Conservation (phyloP, 345 rosid species). For the Camelina laxa region DNA sequence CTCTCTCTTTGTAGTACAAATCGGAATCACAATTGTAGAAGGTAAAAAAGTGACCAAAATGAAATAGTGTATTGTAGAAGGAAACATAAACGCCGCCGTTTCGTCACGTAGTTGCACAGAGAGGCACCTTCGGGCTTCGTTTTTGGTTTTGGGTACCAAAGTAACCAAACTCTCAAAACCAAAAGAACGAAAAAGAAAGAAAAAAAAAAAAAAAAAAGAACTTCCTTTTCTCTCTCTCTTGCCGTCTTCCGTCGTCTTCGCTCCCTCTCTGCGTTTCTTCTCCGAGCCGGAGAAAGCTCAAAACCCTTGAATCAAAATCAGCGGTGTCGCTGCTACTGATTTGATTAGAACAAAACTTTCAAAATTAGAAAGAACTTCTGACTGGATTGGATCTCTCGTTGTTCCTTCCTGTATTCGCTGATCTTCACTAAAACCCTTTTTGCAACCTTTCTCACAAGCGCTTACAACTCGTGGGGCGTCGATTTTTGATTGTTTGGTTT, state of each 20-base stretch:
- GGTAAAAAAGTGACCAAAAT: not conserved
- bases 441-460: not conserved
- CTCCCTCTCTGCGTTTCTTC: slow-evolving; percentile 18
- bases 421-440: not conserved
- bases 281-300: slow-evolving; percentile 11
- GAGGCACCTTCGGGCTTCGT: slow-evolving; percentile 2
- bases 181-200: not conserved
- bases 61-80: not conserved
- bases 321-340: slow-evolving; percentile 14
- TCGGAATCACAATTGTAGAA: no score
- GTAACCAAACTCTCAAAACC: not conserved
- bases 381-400: slow-evolving; percentile 36
- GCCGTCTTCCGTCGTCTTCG: not conserved
- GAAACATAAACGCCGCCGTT: slow-evolving; percentile 6
- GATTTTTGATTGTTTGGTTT: slow-evolving; percentile 42
- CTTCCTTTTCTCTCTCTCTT: not conserved
- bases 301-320: slow-evolving; percentile 26
- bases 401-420: not conserved
- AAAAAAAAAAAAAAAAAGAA: no score
- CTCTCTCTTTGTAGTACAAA: no score
- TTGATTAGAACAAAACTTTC: slow-evolving; percentile 10
- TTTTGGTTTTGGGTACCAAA: slow-evolving; percentile 3
- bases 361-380: not conserved
- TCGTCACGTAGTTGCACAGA: not conserved
- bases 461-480: slow-evolving; percentile 19